A percentile compares a stretch with the other conserved stretches of the same genome.
Evolutionary conservation across 2,329 filamentous ascomycete species (phyloP).

Genomic region (Cytospora paraplurivora): DNA sequence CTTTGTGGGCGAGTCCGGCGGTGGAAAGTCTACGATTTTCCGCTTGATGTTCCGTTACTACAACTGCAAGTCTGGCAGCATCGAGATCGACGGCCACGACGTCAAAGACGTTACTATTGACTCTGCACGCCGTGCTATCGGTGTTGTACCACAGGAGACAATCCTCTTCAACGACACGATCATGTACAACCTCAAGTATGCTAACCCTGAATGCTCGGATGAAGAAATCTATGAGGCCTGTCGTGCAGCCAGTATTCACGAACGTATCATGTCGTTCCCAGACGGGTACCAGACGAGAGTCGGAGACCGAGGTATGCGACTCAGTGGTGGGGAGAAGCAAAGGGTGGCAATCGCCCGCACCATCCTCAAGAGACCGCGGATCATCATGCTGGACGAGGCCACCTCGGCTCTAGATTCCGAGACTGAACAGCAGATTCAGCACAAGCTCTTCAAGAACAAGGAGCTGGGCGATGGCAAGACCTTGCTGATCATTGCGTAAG

Average conservation of each 20-base stretch:
- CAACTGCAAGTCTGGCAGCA: constrained; percentile 77
- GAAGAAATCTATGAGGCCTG: constrained; percentile 55
- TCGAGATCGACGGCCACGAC: constrained; percentile 81
- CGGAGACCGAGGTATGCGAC: constrained; percentile 53
- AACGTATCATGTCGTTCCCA: constrained; percentile 54
- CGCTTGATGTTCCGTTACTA: constrained; percentile 96
- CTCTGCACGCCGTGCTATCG: constrained; percentile 87
- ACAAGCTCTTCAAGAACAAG: constrained; percentile 65
- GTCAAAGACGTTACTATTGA: constrained; percentile 89
- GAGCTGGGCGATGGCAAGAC: constrained; percentile 81
- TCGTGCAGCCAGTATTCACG: constrained; percentile 56
- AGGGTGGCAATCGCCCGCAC: constrained; percentile 64
- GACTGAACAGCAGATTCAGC: constrained; percentile 60
- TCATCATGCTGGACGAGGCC: constrained; percentile 72
- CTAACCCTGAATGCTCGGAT: constrained; percentile 50
- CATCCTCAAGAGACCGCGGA: constrained; percentile 68
- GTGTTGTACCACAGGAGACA: constrained; percentile 95
- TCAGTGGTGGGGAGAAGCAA: constrained; percentile 64
- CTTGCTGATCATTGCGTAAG: constrained; percentile 90
- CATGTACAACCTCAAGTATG: constrained; percentile 58
- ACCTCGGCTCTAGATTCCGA: constrained; percentile 69
- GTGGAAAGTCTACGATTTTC: constrained; percentile 96
- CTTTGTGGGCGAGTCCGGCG: constrained; percentile 93
- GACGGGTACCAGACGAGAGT: constrained; percentile 57
- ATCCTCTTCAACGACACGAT: constrained; percentile 61